Evolutionary conservation across 2,329 filamentous ascomycete genomes (phyloP).

Genomic region (Dryadomyces quercus-mongolicae): DNA sequence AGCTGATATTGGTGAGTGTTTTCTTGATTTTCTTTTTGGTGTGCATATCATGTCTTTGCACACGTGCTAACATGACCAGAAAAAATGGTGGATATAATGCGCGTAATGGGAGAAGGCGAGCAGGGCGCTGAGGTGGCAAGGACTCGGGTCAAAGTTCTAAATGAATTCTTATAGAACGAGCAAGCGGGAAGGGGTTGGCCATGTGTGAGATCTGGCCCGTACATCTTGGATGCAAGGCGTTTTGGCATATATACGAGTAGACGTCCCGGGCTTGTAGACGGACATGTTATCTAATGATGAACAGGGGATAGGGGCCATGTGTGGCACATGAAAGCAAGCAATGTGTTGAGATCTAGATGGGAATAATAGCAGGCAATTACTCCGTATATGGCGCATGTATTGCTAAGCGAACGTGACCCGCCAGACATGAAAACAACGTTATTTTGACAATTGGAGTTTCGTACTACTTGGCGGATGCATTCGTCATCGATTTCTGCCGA

Average conservation of each 20-base stretch:
- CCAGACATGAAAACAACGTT: no score
- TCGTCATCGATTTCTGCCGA: no score
- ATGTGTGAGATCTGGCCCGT: not conserved
- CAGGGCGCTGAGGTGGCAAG: slow-evolving; percentile 46
- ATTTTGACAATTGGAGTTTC: no score
- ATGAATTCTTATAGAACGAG: slow-evolving; percentile 30
- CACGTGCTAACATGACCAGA: slow-evolving; percentile 1
- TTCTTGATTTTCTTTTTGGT: not conserved
- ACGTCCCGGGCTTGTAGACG: not conserved
- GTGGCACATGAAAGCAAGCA: not conserved
- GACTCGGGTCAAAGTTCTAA: slow-evolving; percentile 46
- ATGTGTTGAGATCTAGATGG: no score
- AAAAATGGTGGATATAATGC: slow-evolving; percentile 51
- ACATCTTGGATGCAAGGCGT: not conserved
- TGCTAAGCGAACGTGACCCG: no score
- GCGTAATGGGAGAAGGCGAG: slow-evolving; percentile 40
- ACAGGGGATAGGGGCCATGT: not conserved
- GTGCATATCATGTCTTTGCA: not conserved
- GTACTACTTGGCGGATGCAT: no score
- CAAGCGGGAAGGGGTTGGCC: not conserved
- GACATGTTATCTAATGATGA: not conserved
- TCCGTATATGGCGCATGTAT: no score
- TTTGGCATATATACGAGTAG: not conserved
- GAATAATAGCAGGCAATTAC: no score
- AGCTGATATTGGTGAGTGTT: slow-evolving; percentile 48